Evolutionary conservation across 352 stramenopile species (phyloP).

Genomic region (Globisporangium irregulare): DNA sequence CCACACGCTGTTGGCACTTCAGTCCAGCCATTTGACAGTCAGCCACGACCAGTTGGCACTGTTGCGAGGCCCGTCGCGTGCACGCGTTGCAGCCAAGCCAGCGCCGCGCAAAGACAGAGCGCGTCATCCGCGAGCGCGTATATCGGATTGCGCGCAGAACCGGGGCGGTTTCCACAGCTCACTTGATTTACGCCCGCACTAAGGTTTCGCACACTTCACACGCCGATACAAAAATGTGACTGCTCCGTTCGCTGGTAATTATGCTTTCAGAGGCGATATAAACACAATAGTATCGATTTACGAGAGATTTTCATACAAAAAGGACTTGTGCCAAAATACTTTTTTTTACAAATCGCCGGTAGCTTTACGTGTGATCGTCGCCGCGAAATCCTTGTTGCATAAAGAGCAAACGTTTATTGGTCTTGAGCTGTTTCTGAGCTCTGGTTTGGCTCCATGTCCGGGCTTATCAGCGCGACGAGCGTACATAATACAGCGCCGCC

Average conservation of each 20-base stretch:
- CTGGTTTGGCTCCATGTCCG: too few relatives aligned
- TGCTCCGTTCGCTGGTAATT: background rate
- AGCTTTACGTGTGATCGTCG: too few relatives aligned
- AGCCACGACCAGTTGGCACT: background rate
- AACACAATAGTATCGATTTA: too few relatives aligned
- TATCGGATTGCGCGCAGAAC: background rate
- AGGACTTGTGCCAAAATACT: too few relatives aligned
- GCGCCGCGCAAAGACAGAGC: background rate
- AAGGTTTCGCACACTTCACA: background rate
- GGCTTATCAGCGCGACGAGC: too few relatives aligned
- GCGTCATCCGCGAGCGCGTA: background rate
- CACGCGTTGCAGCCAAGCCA: background rate
- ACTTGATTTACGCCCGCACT: slow-evolving; percentile 10
- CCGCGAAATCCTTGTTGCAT: too few relatives aligned
- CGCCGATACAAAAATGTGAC: background rate
- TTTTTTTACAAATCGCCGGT: too few relatives aligned
- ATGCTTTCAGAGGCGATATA: too few relatives aligned
- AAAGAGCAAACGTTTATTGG: too few relatives aligned
- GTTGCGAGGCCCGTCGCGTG: background rate
- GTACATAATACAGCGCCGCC: too few relatives aligned
- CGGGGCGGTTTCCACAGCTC: background rate
- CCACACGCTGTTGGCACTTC: background rate
- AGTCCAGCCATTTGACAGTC: background rate
- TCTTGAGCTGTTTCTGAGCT: too few relatives aligned
- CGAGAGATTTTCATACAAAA: too few relatives aligned